Evolutionary conservation across 108 stramenopile species (phyloP), one percentile per base, ranked within the genome.

Genomic region (Cyclotella distinguenda): DNA sequence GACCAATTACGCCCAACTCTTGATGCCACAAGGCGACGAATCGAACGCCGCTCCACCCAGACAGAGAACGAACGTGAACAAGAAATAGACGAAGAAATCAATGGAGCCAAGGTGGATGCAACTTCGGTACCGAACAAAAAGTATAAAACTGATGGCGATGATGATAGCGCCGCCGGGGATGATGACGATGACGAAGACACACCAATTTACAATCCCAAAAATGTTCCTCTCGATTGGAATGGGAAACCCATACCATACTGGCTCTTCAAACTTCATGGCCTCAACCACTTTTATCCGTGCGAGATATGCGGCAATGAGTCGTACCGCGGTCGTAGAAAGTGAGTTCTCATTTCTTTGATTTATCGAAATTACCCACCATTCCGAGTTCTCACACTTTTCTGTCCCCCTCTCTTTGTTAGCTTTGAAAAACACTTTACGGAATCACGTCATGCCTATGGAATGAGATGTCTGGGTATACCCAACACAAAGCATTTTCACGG

Each of bases 401-500:
- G n/a, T n/a, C n/a, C n/a, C n/a, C n/a, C n/a, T n/a, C n/a, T n/a
- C n/a, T n/a, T n/a, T n/a, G n/a, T n/a, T n/a, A n/a, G n/a, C 58
- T 98, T 95, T 72, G 96, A 97, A 69, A 82, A 90, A 27, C 98
- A 98, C 78, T 98, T 99, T 74, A 89, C 94, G n/a, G 97, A 98
- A 67, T 87, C 91, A 44, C 90, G 89, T 25, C 99, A 99, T 70
- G 87, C 95, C 8, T 91, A 95, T 74, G 97, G 97, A 52, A 98
- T 99, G 99, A 86, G 90, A 31, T 94, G 93, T 74, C 76, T 99
- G 46, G 95, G 95, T 9, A 97, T 99, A 59, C 99, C 99, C 30
- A 99, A 99, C 79, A 98, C 97, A 3, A 93, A 94, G 54, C 99
- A 99, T 68, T 99, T 99, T 78, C 96, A 97, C 70, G 97, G 97